phyloP scores from a whole-genome alignment of 805 yeast genomes.

The Sporopachydermia quercuum region DNA sequence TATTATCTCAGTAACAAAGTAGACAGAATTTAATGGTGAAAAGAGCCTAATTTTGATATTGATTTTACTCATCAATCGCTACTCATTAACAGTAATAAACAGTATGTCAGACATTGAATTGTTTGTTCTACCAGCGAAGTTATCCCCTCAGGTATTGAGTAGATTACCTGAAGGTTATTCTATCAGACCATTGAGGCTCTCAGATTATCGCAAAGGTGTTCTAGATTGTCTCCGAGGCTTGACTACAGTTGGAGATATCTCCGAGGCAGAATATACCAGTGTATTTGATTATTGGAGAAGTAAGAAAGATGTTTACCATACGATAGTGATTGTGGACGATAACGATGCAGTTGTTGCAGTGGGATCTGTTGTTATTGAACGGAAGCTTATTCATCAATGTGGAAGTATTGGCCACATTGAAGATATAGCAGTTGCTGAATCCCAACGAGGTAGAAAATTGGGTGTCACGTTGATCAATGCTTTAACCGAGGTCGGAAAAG shows the following conservation, averaged over 20 bases:
- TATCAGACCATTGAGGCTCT: constrained; percentile 37
- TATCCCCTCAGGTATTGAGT: constrained; percentile 3
- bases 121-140: too few relatives aligned
- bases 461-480: constrained; percentile 55
- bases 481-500: constrained; percentile 43
- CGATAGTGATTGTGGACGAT: constrained; percentile 47
- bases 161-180: constrained; percentile 50
- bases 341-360: constrained; percentile 55
- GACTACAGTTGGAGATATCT: constrained; percentile 72
- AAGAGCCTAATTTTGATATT: too few relatives aligned
- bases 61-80: too few relatives aligned
- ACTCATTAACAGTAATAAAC: too few relatives aligned
- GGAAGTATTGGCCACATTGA: constrained; percentile 89
- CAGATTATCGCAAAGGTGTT: constrained; percentile 51
- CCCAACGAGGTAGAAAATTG: constrained; percentile 72
- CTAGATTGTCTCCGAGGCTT: constrained; percentile 47
- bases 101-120: too few relatives aligned
- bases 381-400: constrained; percentile 69
- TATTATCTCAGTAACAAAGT: too few relatives aligned
- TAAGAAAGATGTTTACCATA: constrained; percentile 39
- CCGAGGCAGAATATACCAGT: constrained; percentile 31
- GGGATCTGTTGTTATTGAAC: constrained; percentile 70
- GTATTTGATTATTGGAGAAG: constrained; percentile 46
- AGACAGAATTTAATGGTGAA: too few relatives aligned
- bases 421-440: constrained; percentile 67